These are phyloP conservation scores for Setaria viridis DNA, from an alignment of 202 grass and related monocot genomes.

Conservation along the genomic window DNA sequence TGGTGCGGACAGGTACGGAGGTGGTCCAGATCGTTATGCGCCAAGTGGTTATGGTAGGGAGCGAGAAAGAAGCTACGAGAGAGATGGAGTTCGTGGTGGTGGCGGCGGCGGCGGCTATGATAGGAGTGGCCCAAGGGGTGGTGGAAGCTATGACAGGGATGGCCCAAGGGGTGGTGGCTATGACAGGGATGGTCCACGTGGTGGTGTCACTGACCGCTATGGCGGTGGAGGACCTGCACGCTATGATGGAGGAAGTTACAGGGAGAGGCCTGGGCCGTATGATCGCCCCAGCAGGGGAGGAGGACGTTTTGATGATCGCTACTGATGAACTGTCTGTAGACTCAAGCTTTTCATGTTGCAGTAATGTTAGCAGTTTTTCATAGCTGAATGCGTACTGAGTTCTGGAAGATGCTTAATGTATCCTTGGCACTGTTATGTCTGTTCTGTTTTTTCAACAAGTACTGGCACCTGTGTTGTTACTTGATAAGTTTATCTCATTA, in stretches of 20 bases:
- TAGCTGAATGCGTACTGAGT: conserved; percentile 43
- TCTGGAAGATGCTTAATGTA: conserved; percentile 26
- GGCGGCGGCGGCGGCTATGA: conserved; percentile 42
- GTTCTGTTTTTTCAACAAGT: conserved; percentile 30
- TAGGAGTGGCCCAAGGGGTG: conserved; percentile 52
- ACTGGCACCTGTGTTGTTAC: neutral
- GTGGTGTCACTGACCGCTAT: conserved; percentile 51
- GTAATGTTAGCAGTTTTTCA: conserved; percentile 17
- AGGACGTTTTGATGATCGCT: conserved; percentile 68
- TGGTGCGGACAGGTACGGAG: conserved; percentile 66
- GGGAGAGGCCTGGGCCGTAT: conserved; percentile 75
- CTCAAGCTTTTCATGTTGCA: conserved; percentile 29
- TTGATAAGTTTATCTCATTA: conserved; percentile 35
- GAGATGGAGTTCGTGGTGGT: conserved; percentile 50
- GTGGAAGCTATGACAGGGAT: conserved; percentile 59
- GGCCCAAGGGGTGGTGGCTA: conserved; percentile 56
- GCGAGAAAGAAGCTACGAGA: conserved; percentile 77
- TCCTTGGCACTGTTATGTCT: conserved; percentile 21
- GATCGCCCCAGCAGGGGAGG: conserved; percentile 70
- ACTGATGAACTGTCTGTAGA: conserved; percentile 25
- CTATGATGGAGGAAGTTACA: conserved; percentile 64
- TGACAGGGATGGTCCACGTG: conserved; percentile 74
- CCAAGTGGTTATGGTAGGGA: conserved; percentile 63
- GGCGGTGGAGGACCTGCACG: conserved; percentile 61
- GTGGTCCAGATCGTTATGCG: conserved; percentile 58